Conservation (phyloP, 2,329 filamentous ascomycete species). For the Aspergillus unguis region DNA sequence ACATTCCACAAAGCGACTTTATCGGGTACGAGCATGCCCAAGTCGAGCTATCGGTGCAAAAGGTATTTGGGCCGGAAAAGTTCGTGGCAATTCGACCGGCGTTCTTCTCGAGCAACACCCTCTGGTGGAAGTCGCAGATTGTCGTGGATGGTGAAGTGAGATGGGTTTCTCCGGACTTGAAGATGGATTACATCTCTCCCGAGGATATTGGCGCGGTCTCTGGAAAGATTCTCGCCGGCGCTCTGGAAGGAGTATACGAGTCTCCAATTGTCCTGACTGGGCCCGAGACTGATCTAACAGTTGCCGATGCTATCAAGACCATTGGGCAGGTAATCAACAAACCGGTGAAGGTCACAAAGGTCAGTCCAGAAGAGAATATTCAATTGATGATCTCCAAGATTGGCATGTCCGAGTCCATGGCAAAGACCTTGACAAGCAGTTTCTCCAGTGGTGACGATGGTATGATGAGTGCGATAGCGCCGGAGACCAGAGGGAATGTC, state of each 20-base stretch:
- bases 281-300: neutral
- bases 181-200: constrained; percentile 42
- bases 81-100: constrained; percentile 45
- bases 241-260: constrained; percentile 29
- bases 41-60: constrained; percentile 44
- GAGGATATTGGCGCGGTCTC: constrained; percentile 47
- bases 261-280: constrained; percentile 17
- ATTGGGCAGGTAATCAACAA: constrained; percentile 11
- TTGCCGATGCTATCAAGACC: constrained; percentile 8
- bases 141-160: constrained; percentile 29
- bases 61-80: constrained; percentile 37
- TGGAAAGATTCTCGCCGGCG: constrained; percentile 35
- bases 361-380: constrained; percentile 13
- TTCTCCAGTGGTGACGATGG: constrained; percentile 1
- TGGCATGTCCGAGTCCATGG: constrained; percentile 19
- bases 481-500: constrained; percentile 28
- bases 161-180: constrained; percentile 27
- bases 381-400: constrained; percentile 8
- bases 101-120: constrained; percentile 46
- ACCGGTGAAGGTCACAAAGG: constrained; percentile 6
- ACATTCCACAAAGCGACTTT: constrained; percentile 26
- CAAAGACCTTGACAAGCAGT: constrained; percentile 1
- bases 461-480: neutral
- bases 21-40: constrained; percentile 45
- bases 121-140: constrained; percentile 29